These are phyloP conservation scores for Amoeboaphelidium protococcarum DNA, from an alignment of 371 early-diverging fungal species.

Conservation along the genomic window DNA sequence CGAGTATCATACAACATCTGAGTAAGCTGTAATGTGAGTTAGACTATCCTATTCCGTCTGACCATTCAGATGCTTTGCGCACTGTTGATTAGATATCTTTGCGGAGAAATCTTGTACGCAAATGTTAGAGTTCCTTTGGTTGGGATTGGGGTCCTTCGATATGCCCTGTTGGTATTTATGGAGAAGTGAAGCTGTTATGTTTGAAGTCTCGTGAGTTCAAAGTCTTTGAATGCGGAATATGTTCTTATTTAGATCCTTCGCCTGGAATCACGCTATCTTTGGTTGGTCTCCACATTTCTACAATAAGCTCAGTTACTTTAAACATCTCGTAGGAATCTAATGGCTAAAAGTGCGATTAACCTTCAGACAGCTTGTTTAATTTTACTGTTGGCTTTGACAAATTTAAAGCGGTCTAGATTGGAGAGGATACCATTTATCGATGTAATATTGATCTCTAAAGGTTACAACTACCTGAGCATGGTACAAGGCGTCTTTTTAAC, in stretches of 20 bases:
- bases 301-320: slow-evolving; percentile 6
- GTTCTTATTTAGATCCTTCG: slow-evolving; percentile 3
- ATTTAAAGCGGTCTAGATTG: too few species aligned
- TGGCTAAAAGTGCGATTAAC: slow-evolving; percentile 9
- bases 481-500: slow-evolving; percentile 13
- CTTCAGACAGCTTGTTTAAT: too few species aligned
- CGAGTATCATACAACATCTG: slow-evolving; percentile 9
- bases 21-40: slow-evolving; percentile 1
- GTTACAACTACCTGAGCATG: slow-evolving; percentile 22
- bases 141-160: slow-evolving; percentile 11
- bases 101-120: slow-evolving; percentile 6
- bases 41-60: slow-evolving; percentile 8
- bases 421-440: slow-evolving; percentile 13
- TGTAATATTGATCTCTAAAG: slow-evolving; percentile 13
- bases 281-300: background rate
- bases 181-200: slow-evolving; percentile 2
- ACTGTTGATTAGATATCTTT: slow-evolving; percentile 6
- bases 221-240: slow-evolving; percentile 1
- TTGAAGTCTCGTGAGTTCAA: slow-evolving; percentile 1
- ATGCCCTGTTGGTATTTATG: slow-evolving; percentile 6
- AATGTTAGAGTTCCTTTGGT: slow-evolving; percentile 12
- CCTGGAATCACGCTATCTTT: background rate
- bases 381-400: too few species aligned
- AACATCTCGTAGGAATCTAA: slow-evolving; percentile 10
- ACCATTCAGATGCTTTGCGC: slow-evolving; percentile 12